These are phyloP conservation scores for Pyrrhoderma lamaoense DNA, from an alignment of 1,284 basidiomycete genomes.

Conservation along the genomic window DNA sequence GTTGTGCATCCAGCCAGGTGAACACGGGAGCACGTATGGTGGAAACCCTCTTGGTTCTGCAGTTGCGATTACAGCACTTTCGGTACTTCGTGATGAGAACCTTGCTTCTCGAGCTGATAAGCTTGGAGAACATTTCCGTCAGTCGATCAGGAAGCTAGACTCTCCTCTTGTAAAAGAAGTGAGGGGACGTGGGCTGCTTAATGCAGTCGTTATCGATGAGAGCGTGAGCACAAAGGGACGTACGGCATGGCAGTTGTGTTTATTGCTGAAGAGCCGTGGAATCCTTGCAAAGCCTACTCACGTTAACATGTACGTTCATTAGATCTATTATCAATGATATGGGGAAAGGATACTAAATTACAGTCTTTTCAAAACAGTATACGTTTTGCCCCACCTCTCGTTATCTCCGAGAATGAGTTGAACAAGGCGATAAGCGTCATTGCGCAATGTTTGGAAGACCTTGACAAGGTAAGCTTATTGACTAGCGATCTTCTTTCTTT, in stretches of 20 bases:
- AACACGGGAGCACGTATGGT: constrained; percentile 96
- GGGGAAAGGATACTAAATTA: not conserved
- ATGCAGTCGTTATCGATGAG: constrained; percentile 94
- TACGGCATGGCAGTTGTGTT: constrained; percentile 93
- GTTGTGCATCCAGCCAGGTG: constrained; percentile 94
- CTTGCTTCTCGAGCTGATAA: constrained; percentile 71
- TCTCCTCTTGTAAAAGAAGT: constrained; percentile 69
- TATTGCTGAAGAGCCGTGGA: constrained; percentile 86
- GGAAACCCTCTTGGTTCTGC: constrained; percentile 96
- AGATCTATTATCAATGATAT: too few species aligned
- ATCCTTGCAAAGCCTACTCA: constrained; percentile 96
- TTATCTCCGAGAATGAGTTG: constrained; percentile 84
- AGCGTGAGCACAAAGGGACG: constrained; percentile 65
- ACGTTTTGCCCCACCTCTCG: constrained; percentile 91
- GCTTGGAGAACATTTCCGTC: constrained; percentile 81
- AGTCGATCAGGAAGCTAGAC: constrained; percentile 54
- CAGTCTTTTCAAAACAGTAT: constrained; percentile 46
- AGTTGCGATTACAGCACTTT: constrained; percentile 85
- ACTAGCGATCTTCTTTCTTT: not conserved
- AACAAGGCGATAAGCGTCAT: constrained; percentile 73
- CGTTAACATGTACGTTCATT: constrained; percentile 81
- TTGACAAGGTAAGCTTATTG: constrained; percentile 63
- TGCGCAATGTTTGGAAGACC: constrained; percentile 66
- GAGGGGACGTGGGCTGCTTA: constrained; percentile 83
- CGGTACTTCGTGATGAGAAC: constrained; percentile 83